Conservation (phyloP, 495 filamentous ascomycete species). For the Glonium stellatum region DNA sequence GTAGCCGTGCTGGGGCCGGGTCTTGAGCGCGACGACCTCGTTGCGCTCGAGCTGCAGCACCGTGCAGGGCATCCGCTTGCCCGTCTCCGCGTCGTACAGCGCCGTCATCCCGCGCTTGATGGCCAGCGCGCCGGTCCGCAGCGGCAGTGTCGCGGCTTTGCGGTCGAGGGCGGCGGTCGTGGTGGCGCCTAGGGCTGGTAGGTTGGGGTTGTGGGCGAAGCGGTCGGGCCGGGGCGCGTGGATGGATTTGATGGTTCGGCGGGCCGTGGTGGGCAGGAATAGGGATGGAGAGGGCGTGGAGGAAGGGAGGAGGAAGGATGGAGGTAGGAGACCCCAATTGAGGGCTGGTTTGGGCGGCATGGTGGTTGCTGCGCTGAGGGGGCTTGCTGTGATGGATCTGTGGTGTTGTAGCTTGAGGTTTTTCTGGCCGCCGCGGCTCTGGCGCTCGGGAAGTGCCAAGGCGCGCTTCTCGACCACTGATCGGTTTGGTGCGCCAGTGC, state of each 20-base stretch:
- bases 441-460: slow-evolving; percentile 1
- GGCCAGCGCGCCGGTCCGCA: slow-evolving; percentile 74
- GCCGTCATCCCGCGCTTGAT: slow-evolving; percentile 95
- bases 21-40: slow-evolving; percentile 81
- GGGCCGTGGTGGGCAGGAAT: slow-evolving; percentile 12
- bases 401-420: slow-evolving; percentile 3
- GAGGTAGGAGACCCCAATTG: slow-evolving; percentile 21
- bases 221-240: slow-evolving; percentile 58
- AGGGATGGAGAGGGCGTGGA: slow-evolving; percentile 14
- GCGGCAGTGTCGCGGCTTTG: slow-evolving; percentile 58
- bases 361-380: slow-evolving; percentile 6
- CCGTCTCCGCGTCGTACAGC: slow-evolving; percentile 68
- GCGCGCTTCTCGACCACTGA: not conserved
- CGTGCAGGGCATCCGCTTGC: slow-evolving; percentile 75
- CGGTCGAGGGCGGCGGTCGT: slow-evolving; percentile 74
- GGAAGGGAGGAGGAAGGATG: slow-evolving; percentile 26
- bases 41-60: slow-evolving; percentile 91
- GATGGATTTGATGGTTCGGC: slow-evolving; percentile 32
- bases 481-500: no score
- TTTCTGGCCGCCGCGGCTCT: slow-evolving; percentile 8
- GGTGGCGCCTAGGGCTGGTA: slow-evolving; percentile 62
- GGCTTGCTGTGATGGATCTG: not conserved
- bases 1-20: slow-evolving; percentile 72
- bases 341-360: slow-evolving; percentile 32
- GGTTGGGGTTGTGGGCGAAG: slow-evolving; percentile 67